phyloP scores from a whole-genome alignment of 2,329 filamentous ascomycete genomes.

The Chaetomium sp. region DNA sequence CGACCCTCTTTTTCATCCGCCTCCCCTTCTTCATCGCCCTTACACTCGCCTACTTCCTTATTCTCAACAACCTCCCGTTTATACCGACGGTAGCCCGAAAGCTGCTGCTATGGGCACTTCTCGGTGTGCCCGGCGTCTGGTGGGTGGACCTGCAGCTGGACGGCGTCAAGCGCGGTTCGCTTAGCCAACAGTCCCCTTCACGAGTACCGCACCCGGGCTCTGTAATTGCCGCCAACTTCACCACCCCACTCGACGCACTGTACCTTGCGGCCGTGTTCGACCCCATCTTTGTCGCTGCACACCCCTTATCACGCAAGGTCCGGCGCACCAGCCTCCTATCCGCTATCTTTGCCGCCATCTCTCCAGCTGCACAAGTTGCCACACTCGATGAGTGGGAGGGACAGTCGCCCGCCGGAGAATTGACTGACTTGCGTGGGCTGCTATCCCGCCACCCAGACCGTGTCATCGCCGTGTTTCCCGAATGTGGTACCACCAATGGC shows the following conservation, averaged over 20 bases:
- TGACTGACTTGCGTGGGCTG: constrained; percentile 59
- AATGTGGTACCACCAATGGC: constrained; percentile 91
- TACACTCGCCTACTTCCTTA: constrained; percentile 63
- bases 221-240: constrained; percentile 85
- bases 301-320: constrained; percentile 66
- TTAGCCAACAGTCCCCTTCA: constrained; percentile 65
- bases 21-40: constrained; percentile 69
- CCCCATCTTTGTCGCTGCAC: constrained; percentile 84
- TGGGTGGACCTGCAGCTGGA: constrained; percentile 99
- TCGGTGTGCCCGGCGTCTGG: constrained; percentile 89
- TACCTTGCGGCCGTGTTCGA: constrained; percentile 96
- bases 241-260: constrained; percentile 84
- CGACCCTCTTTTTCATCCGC: constrained; percentile 72
- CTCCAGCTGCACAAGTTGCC: constrained; percentile 42
- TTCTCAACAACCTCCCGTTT: constrained; percentile 72
- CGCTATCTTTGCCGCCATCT: constrained; percentile 68
- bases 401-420: constrained; percentile 18
- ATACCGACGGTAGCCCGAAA: constrained; percentile 61
- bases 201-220: constrained; percentile 73
- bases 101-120: constrained; percentile 76
- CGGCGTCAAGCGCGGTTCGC: constrained; percentile 84
- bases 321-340: constrained; percentile 68
- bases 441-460: constrained; percentile 63
- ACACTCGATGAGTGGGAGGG: constrained; percentile 34
- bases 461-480: constrained; percentile 81